Percentiles rank a stretch among this genome's conserved stretches.
These are phyloP conservation scores for Moringa oleifera DNA, from an alignment of 345 rosid species.

Conservation along the genomic window DNA sequence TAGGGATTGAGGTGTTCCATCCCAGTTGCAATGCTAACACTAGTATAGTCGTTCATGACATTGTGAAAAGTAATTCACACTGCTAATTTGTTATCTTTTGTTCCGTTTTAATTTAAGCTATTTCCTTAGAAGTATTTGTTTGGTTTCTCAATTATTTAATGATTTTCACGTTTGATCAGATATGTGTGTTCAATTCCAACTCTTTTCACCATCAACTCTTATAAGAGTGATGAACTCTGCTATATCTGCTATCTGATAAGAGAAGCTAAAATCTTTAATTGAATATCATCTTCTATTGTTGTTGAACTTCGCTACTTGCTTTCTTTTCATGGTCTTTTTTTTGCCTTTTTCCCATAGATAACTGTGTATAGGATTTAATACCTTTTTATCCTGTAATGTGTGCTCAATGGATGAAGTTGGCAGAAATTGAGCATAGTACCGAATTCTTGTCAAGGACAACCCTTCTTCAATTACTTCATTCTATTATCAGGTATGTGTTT, in stretches of 20 bases:
- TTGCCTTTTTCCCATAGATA: not conserved
- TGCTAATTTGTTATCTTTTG: no score
- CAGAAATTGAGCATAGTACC: conserved; percentile 63
- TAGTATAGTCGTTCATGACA: no score
- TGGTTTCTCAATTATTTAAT: no score
- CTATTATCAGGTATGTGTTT: conserved; percentile 59
- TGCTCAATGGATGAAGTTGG: conserved; percentile 45
- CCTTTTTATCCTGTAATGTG: not conserved
- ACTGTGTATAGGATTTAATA: not conserved
- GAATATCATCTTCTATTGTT: no score
- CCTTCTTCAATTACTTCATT: conserved; percentile 59
- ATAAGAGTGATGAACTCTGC: conserved; percentile 1
- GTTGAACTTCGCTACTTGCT: no score
- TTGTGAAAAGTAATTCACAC: no score
- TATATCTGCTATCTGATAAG: not conserved
- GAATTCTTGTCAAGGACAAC: conserved; percentile 66
- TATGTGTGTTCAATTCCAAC: not conserved
- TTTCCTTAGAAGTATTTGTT: not conserved
- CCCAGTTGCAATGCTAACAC: no score
- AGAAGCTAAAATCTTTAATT: not conserved
- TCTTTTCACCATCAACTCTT: not conserved
- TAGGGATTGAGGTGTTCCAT: no score
- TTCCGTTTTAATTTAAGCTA: not conserved
- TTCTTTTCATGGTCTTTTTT: conserved; percentile 3
- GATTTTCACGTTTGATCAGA: not conserved